A percentile compares a stretch with the other conserved stretches of the same genome.
phyloP scores from a whole-genome alignment of 257 asterid species.

The Capsicum chinense region DNA sequence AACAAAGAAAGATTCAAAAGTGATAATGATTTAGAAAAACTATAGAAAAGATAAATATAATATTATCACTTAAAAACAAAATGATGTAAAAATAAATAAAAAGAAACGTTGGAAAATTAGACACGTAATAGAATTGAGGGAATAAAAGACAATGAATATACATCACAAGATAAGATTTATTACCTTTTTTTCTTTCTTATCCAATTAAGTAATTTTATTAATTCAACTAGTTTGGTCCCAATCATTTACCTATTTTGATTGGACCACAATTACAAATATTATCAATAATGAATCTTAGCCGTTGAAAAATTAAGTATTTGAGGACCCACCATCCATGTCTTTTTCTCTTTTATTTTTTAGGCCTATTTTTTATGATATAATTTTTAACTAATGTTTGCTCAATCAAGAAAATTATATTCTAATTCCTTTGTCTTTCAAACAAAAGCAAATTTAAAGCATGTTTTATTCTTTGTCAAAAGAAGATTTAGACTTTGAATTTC shows the following conservation, averaged over 20 bases:
- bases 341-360: background rate
- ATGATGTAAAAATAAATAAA: background rate
- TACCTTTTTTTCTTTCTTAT: background rate
- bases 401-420: background rate
- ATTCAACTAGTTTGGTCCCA: constrained; percentile 21
- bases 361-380: background rate
- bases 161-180: constrained; percentile 24
- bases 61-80: background rate
- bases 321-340: constrained; percentile 14
- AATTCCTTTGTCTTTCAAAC: background rate
- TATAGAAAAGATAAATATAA: background rate
- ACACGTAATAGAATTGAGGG: constrained; percentile 20
- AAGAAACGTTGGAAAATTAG: background rate
- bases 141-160: constrained; percentile 27
- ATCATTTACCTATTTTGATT: constrained; percentile 17
- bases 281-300: background rate
- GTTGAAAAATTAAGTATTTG: background rate
- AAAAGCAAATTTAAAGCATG: constrained; percentile 22
- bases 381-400: background rate
- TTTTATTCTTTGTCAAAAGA: constrained; percentile 17
- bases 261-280: constrained; percentile 20
- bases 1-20: constrained; percentile 6
- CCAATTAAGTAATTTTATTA: constrained; percentile 5
- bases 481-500: constrained; percentile 1
- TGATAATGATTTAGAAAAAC: background rate